Evolutionary conservation across 495 filamentous ascomycete genomes (phyloP), one percentile per base, ranked within the genome.

Genomic region (Diplogelasinospora grovesii): DNA sequence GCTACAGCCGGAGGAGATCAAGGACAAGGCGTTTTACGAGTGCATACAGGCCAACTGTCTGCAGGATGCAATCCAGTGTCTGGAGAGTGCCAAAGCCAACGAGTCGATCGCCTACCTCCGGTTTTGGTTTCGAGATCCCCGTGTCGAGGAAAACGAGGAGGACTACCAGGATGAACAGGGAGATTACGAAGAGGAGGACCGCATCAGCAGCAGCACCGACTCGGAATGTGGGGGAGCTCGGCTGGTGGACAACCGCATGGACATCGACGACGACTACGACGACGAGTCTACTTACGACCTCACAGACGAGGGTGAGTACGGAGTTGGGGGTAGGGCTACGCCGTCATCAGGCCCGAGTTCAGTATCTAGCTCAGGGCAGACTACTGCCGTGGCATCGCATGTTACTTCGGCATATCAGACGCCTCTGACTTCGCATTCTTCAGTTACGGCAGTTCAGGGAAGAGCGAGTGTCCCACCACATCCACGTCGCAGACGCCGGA

Each of bases 51-150:
- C 83, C 46, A 81, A 85, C 41, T 89, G 85, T 48, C 61, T 89
- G 16, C 64, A 71, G 10, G 83, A 89, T 49, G 86, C 85, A 10
- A 75, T 89, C 9, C 73, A 77, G 43, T 87, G 81, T 48, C 61
- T 95, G 29, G 86, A 93, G 55, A 81, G 80, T 48, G 88, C 88
- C 5, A 93, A 95, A 56, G 81, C 79, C n/a, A 93, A 95, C 50
- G 86, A 93, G 48, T 93, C 88, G 9, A 93, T 95, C 49, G 87
- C 88, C 10, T 95, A 95, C 50, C 69, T 95, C 36, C 83, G 88
- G n/a, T 95, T 95, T 54, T 86, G 78, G 73, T 89, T 81, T 57
- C 74, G 84, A 23, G 82, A 93, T 59, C 87, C 86, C 20, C 69
- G 73, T 39, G 55, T 64, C 1, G 64, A 65, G 7, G 61, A 57